These are phyloP conservation scores for Parachaetomium inaequale DNA, from an alignment of 495 filamentous ascomycete species.

Conservation along the genomic window DNA sequence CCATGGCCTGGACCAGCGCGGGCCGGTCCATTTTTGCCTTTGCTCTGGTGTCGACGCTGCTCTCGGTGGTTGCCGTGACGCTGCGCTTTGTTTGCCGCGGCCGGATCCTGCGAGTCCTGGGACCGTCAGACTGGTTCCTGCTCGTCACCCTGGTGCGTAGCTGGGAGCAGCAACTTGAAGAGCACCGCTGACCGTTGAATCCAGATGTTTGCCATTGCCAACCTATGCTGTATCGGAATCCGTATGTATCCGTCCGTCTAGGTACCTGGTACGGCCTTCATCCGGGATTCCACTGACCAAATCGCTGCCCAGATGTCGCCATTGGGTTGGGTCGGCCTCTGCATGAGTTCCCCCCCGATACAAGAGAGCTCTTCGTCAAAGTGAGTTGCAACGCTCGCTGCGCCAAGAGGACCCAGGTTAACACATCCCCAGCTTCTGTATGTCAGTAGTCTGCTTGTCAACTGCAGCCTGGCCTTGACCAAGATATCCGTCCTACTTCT, in stretches of 20 bases:
- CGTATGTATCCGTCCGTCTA: not conserved
- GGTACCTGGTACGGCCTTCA: not conserved
- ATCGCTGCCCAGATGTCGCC: not conserved
- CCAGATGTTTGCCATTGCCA: not conserved
- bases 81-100: not conserved
- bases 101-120: not conserved
- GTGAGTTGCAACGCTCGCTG: not conserved
- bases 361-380: not conserved
- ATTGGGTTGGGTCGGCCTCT: not conserved
- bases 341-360: not conserved
- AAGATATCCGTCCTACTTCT: slow-evolving; percentile 31
- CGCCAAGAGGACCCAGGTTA: not conserved
- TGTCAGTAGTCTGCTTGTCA: slow-evolving; percentile 3
- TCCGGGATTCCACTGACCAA: not conserved
- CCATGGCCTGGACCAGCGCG: not conserved
- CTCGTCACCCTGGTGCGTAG: not conserved
- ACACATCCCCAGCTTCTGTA: not conserved
- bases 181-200: not conserved
- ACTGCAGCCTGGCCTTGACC: slow-evolving; percentile 22
- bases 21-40: not conserved
- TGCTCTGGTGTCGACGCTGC: too few relatives aligned
- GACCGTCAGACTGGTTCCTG: not conserved
- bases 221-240: not conserved
- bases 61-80: not conserved
- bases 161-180: not conserved